Base-by-base conservation (phyloP, 345 rosid genomes). In the Moringa oleifera region DNA sequence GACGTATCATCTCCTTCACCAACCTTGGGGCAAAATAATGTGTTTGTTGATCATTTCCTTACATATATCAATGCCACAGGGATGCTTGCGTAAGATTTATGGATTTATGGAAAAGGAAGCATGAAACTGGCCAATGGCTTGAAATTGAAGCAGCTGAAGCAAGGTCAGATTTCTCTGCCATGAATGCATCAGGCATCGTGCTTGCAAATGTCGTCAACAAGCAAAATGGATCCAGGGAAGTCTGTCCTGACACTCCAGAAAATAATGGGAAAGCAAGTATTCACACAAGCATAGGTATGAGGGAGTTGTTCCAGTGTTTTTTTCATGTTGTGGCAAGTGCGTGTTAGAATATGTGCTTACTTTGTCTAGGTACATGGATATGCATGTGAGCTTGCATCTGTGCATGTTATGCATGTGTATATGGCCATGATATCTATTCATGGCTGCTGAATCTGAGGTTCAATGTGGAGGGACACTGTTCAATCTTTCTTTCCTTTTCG, bases 61-160 rank as follows among this genome's bases (percentile, higher is more conserved):
- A 47, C 54, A 58, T 69, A 74, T 51, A 6, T 71, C 64, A 63
- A 59, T 85, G 61, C 56, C 47, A 79, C 73, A 95, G 97, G 88
- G 90, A 95, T 70, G 99, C 99, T 21, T 87, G 95, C 68, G 53
- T 76, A 53, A 91, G 71, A 58, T 91, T 91, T 73, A 74, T 59
- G 72, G 90, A 90, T 41, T 65, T 91, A 68, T 95, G 99, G 99
- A 91, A 82, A 78, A 84, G 85, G 72, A 95, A 95, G 79, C 96
- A 91, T 58, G 99, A 87, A 81, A 80, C 80, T 45, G 97, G 97
- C 63, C 95, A 87, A 62, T 89, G 97, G 96, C 76, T 84, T 71
- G 99, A 95, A 61, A 80, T 91, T 23, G 97, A 84, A 81, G 85
- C 85, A 54, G 69, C 87, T 25, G 97, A 89, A 70, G 87, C 81